Conservation (phyloP, 129 eudicot genomes). For the Escallonia herrerae region DNA sequence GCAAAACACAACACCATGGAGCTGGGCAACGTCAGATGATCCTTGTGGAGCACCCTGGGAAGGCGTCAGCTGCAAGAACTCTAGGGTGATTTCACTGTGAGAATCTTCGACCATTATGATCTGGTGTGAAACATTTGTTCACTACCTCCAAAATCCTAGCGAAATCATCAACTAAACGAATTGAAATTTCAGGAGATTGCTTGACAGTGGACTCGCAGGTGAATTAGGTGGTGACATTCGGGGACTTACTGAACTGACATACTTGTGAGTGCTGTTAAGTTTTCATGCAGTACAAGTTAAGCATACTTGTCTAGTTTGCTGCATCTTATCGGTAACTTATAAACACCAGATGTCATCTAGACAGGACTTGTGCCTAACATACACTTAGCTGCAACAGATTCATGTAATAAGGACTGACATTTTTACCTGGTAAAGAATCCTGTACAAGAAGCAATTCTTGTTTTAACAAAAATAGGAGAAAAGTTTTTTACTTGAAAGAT, state of each 20-base stretch:
- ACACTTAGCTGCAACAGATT: not conserved
- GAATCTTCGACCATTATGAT: not conserved
- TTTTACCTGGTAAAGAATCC: not conserved
- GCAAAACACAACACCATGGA: conserved; percentile 64
- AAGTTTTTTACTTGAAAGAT: too few species aligned
- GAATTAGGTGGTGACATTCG: not conserved
- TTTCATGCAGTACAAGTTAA: not conserved
- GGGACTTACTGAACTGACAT: not conserved
- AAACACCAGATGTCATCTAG: not conserved
- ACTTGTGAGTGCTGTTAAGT: not conserved
- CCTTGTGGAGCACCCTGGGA: conserved; percentile 82
- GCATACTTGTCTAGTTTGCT: not conserved
- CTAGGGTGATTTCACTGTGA: conserved; percentile 56
- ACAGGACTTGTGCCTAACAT: not conserved
- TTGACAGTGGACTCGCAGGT: not conserved
- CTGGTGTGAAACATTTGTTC: too few species aligned
- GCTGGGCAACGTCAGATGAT: conserved; percentile 73
- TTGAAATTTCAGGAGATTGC: conserved; percentile 47
- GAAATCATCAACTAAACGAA: too few species aligned
- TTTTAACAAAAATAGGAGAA: too few species aligned
- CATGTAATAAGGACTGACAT: not conserved
- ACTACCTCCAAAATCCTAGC: too few species aligned
- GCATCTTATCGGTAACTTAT: not conserved
- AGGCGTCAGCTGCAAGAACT: conserved; percentile 71
- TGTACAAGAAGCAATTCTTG: too few species aligned